These are phyloP conservation scores for Dothiorella sarmentorum DNA, from an alignment of 2,329 filamentous ascomycete genomes.

Conservation along the genomic window DNA sequence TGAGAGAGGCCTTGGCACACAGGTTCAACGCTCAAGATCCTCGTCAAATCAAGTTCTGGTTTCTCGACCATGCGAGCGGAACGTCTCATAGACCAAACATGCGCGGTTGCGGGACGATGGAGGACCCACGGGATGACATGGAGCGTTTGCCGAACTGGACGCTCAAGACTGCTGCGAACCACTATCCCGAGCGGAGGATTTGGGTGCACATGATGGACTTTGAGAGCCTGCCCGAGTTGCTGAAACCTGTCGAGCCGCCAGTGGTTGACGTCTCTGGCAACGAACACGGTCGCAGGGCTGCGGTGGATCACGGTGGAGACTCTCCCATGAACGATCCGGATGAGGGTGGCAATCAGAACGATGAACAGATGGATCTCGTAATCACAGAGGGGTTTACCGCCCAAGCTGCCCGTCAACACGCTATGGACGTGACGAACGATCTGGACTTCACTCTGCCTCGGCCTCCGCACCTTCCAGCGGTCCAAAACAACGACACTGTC, in stretches of 20 bases:
- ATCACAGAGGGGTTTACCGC: slow-evolving; percentile 11
- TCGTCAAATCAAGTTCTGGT: slow-evolving; percentile 41
- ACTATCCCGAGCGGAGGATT: slow-evolving; percentile 21
- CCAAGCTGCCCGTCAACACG: slow-evolving; percentile 13
- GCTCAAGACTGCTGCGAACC: slow-evolving; percentile 17
- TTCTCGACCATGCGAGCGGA: slow-evolving; percentile 32
- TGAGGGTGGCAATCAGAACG: slow-evolving; percentile 21
- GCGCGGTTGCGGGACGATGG: slow-evolving; percentile 31
- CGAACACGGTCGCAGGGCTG: background rate
- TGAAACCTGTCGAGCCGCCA: slow-evolving; percentile 20
- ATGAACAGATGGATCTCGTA: slow-evolving; percentile 9
- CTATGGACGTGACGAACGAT: background rate
- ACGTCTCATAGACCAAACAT: slow-evolving; percentile 30
- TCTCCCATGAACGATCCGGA: slow-evolving; percentile 40
- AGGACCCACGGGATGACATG: slow-evolving; percentile 28
- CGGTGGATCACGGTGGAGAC: slow-evolving; percentile 25
- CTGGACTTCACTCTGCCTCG: background rate
- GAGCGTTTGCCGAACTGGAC: slow-evolving; percentile 21
- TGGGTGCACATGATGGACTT: slow-evolving; percentile 35
- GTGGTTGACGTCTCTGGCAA: background rate
- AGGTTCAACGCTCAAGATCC: slow-evolving; percentile 32
- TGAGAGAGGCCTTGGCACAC: background rate
- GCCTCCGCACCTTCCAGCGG: background rate
- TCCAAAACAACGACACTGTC: background rate
- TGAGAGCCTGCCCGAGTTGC: slow-evolving; percentile 30